Percentiles rank a stretch among this genome's conserved stretches.
These are phyloP conservation scores for Xylaria castorea DNA, from an alignment of 495 filamentous ascomycete genomes.

Conservation along the genomic window DNA sequence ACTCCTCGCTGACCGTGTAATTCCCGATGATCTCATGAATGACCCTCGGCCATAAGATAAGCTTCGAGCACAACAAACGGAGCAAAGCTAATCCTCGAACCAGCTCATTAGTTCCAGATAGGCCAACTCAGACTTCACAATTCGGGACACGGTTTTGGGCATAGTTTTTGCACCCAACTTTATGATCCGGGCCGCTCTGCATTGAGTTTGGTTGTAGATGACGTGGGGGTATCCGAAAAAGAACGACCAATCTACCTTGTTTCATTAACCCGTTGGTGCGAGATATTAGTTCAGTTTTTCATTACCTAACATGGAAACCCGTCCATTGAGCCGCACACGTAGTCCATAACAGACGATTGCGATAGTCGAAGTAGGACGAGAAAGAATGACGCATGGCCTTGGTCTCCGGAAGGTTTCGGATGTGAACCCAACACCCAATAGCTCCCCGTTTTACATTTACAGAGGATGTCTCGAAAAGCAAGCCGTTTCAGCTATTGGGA, in stretches of 20 bases:
- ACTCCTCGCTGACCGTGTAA: constrained; percentile 21
- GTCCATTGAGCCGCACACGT: constrained; percentile 7
- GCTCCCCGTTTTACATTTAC: background rate
- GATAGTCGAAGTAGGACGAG: background rate
- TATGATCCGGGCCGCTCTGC: constrained; percentile 1
- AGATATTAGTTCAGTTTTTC: constrained; percentile 6
- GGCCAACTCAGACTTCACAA: background rate
- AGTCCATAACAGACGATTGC: background rate
- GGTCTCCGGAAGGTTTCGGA: background rate
- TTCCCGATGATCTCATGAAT: constrained; percentile 11
- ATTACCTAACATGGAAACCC: constrained; percentile 16
- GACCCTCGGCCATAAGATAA: background rate
- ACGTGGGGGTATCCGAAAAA: constrained; percentile 10
- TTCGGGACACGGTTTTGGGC: background rate
- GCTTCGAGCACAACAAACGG: background rate
- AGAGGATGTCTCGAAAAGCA: background rate
- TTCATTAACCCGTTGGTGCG: background rate
- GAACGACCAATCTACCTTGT: background rate
- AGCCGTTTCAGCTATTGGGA: background rate
- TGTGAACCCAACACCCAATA: background rate
- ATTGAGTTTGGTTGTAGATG: background rate
- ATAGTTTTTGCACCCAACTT: background rate
- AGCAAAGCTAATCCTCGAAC: background rate
- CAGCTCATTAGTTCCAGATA: background rate
- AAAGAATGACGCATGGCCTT: background rate